A percentile compares a stretch with the other conserved stretches of the same genome.
Evolutionary conservation across 352 stramenopile species (phyloP).

Genomic region (Pythium utonaiense): DNA sequence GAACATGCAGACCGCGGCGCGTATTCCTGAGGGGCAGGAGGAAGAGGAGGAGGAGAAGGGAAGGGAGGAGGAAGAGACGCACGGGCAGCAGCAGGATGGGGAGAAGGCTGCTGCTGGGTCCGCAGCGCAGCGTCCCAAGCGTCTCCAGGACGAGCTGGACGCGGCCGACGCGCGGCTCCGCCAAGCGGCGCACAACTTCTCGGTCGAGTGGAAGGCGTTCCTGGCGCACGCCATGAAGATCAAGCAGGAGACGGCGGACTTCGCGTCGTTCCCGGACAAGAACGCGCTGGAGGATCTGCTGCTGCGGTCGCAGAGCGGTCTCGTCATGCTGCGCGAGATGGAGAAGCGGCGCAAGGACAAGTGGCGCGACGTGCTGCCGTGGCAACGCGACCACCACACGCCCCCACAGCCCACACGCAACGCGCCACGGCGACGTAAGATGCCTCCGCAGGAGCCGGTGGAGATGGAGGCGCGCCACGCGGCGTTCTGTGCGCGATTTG

Average conservation of each 20-base stretch:
- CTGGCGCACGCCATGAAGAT: constrained; percentile 46
- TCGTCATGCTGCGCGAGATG: constrained; percentile 52
- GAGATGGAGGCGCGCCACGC: background rate
- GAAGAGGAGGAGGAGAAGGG: background rate
- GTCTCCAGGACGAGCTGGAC: constrained; percentile 29
- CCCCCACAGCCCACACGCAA: background rate
- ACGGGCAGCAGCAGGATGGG: too few relatives aligned
- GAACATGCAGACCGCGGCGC: background rate
- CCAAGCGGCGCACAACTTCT: constrained; percentile 49
- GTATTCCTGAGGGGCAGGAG: background rate
- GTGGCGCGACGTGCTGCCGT: constrained; percentile 31
- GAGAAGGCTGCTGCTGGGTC: background rate
- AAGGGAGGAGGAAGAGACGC: too few relatives aligned
- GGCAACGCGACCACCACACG: background rate
- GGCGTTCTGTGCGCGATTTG: background rate
- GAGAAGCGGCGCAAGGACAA: constrained; percentile 27
- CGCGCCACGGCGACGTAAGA: background rate
- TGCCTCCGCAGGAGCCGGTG: background rate
- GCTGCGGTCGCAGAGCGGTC: constrained; percentile 45
- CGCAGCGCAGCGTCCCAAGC: background rate
- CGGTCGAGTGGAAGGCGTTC: constrained; percentile 57
- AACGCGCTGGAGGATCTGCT: constrained; percentile 39
- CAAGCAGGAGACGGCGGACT: constrained; percentile 24
- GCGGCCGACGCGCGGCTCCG: constrained; percentile 33
- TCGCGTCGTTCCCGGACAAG: background rate